Percentiles rank a stretch among this genome's conserved stretches.
Conservation (phyloP, 331 rosid species). For the Rhamnella rubrinervis region DNA sequence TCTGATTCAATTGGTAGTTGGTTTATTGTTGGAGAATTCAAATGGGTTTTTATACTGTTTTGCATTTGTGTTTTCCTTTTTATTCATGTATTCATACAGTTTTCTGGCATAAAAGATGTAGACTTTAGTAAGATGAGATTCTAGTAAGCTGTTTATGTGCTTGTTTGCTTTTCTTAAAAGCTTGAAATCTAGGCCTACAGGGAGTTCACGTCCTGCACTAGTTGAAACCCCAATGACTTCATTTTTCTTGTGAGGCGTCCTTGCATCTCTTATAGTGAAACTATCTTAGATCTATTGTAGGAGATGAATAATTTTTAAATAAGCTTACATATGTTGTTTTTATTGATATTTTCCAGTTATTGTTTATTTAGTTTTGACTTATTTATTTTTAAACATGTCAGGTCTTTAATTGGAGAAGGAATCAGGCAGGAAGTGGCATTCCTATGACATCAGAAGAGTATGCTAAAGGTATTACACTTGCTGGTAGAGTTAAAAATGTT, state of each 20-base stretch:
- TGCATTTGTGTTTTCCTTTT: slow-evolving; percentile 3
- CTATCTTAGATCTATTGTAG: no score
- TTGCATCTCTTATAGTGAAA: no score
- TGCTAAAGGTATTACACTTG: slow-evolving; percentile 56
- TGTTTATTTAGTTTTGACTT: not conserved
- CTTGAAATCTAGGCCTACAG: not conserved
- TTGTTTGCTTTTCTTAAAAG: not conserved
- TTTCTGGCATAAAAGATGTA: not conserved
- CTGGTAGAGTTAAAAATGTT: slow-evolving; percentile 55
- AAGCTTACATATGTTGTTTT: slow-evolving; percentile 3
- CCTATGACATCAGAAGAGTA: slow-evolving; percentile 52
- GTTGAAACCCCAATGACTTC: not conserved
- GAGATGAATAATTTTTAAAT: not conserved
- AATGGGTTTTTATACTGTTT: not conserved
- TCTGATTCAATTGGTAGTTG: not conserved
- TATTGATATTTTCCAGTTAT: not conserved
- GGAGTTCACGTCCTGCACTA: not conserved
- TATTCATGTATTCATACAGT: not conserved
- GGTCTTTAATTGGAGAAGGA: slow-evolving; percentile 76
- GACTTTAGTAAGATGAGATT: not conserved
- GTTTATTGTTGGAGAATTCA: not conserved
- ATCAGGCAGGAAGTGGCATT: slow-evolving; percentile 13
- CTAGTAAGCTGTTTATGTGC: not conserved
- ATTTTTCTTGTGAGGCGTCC: not conserved
- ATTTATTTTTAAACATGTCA: slow-evolving; percentile 8